A percentile compares a stretch with the other conserved stretches of the same genome.
Conservation (phyloP, 805 yeast species). For the Teunomyces kruisii region DNA sequence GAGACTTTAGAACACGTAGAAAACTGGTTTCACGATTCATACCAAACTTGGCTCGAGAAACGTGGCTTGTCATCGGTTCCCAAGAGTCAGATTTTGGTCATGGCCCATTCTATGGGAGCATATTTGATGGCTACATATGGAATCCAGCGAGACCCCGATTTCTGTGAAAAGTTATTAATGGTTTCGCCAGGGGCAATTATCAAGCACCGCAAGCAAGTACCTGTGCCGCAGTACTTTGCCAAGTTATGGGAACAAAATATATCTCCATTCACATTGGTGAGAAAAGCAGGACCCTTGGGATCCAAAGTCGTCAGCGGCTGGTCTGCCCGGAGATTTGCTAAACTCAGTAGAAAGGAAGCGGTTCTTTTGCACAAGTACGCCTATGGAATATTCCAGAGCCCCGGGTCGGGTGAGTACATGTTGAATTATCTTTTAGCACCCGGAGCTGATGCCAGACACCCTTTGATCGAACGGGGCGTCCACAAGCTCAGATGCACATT, state of each 20-base stretch:
- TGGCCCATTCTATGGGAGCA: constrained; percentile 94
- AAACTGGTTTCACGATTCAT: constrained; percentile 62
- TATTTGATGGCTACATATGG: constrained; percentile 73
- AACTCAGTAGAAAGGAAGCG: constrained; percentile 46
- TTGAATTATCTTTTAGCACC: constrained; percentile 81
- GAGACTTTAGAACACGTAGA: constrained; percentile 53
- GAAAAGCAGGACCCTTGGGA: constrained; percentile 79
- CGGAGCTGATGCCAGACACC: constrained; percentile 85
- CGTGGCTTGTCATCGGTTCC: constrained; percentile 38
- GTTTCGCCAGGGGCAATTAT: constrained; percentile 90
- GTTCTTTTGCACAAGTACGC: constrained; percentile 71
- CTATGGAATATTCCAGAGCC: constrained; percentile 79
- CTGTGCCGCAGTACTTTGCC: constrained; percentile 74
- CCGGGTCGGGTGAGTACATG: constrained; percentile 93
- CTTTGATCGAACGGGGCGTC: constrained; percentile 55
- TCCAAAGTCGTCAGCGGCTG: constrained; percentile 85
- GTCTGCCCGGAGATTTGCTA: constrained; percentile 79
- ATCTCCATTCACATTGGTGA: constrained; percentile 80
- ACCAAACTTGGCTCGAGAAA: constrained; percentile 59
- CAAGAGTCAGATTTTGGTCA: constrained; percentile 49
- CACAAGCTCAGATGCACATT: constrained; percentile 57
- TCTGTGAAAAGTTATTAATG: constrained; percentile 67
- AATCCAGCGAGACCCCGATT: constrained; percentile 51
- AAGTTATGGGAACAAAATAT: constrained; percentile 83
- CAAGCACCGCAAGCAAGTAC: constrained; percentile 41